Conservation (phyloP, 768 basidiomycete genomes). For the Sporobolomyces pararoseus region DNA sequence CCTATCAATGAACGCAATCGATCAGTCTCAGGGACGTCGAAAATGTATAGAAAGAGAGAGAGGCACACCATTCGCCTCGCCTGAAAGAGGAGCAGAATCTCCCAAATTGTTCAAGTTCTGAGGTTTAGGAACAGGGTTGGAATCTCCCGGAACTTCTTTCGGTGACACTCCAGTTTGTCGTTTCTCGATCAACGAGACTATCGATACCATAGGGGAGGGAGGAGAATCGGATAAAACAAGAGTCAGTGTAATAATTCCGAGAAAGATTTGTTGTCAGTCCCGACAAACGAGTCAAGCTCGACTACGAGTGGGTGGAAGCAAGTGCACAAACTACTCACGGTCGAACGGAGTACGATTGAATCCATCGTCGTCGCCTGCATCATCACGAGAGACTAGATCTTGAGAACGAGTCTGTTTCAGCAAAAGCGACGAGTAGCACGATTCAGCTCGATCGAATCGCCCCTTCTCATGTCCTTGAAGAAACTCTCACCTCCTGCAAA, state of each 20-base stretch:
- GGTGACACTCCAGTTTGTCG: background rate
- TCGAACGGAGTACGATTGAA: too few species aligned
- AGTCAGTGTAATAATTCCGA: background rate
- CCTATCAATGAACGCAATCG: background rate
- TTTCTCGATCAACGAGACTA: background rate
- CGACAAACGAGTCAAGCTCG: too few species aligned
- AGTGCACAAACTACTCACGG: too few species aligned
- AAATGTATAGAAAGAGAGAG: background rate
- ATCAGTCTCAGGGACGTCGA: background rate
- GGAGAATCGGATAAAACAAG: background rate
- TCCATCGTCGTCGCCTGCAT: too few species aligned
- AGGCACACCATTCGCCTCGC: background rate
- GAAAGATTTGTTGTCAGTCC: too few species aligned
- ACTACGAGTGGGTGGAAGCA: too few species aligned
- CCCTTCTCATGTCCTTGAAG: too few species aligned
- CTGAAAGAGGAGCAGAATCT: background rate
- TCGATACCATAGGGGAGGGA: background rate
- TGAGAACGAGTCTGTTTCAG: too few species aligned
- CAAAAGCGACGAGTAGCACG: too few species aligned
- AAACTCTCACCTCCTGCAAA: too few species aligned
- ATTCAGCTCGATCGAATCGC: too few species aligned
- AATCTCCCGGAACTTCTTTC: background rate
- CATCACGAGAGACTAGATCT: too few species aligned
- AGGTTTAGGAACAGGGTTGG: constrained; percentile 3
- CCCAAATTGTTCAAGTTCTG: background rate